Evolutionary conservation across 345 rosid species (phyloP).

Genomic region (Eucalyptus sp.): DNA sequence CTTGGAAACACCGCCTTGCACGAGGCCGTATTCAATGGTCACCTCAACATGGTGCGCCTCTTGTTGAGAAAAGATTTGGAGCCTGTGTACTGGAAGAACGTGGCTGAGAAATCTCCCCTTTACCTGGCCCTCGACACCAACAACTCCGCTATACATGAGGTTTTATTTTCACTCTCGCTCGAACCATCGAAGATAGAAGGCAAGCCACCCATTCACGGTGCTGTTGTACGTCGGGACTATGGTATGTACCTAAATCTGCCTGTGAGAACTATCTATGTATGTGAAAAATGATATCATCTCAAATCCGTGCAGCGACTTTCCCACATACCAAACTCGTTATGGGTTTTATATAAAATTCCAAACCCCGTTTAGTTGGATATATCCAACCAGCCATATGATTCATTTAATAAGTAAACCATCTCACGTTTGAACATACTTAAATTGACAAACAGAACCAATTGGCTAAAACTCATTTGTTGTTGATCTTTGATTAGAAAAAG

Average conservation of each 20-base stretch:
- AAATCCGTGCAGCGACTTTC: fast-evolving
- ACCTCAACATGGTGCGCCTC: not conserved
- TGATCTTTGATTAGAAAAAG: not conserved
- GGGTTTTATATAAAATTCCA: not conserved
- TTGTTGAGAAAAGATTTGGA: not conserved
- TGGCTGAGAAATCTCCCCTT: not conserved
- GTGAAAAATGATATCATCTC: not conserved
- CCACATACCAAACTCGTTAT: not conserved
- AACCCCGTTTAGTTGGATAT: no score
- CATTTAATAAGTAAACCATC: not conserved
- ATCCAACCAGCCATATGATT: not conserved
- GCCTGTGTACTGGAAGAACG: not conserved
- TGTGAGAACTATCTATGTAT: not conserved
- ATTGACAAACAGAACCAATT: not conserved
- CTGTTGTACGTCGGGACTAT: fast-evolving
- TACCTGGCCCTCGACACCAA: not conserved
- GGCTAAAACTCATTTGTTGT: not conserved
- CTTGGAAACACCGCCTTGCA: not conserved
- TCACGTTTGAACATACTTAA: not conserved
- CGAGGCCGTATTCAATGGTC: not conserved
- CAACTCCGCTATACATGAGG: not conserved
- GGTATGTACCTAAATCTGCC: not conserved
- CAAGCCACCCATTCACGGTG: not conserved
- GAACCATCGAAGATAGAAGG: not conserved
- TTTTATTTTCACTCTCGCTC: not conserved